A percentile compares a stretch with the other conserved stretches of the same genome.
Evolutionary conservation across 331 rosid genomes (phyloP).

Genomic region (Quercus tomentella): DNA sequence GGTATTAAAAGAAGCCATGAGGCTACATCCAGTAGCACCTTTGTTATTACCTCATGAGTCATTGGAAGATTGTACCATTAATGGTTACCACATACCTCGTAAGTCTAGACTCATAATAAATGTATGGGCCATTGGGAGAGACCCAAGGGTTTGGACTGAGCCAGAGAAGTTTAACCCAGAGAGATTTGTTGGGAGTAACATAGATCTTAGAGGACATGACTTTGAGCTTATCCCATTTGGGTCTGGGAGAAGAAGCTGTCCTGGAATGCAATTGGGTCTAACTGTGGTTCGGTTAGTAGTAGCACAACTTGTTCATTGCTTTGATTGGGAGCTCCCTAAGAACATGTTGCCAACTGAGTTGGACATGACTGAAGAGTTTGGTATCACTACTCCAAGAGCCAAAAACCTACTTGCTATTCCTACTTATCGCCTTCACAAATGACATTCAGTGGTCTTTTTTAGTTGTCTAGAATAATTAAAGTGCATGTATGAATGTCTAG

Average conservation of each 20-base stretch:
- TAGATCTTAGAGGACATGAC: slow-evolving; percentile 41
- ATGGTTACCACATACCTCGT: slow-evolving; percentile 40
- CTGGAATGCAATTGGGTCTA: slow-evolving; percentile 36
- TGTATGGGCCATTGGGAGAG: slow-evolving; percentile 54
- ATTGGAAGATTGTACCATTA: slow-evolving; percentile 36
- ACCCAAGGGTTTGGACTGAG: slow-evolving; percentile 35
- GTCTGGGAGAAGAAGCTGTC: slow-evolving; percentile 59
- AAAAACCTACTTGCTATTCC: slow-evolving; percentile 32
- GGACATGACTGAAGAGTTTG: slow-evolving; percentile 58
- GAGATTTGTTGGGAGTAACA: slow-evolving; percentile 35
- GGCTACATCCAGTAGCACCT: slow-evolving; percentile 58
- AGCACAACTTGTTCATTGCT: slow-evolving; percentile 61
- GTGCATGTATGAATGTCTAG: no score
- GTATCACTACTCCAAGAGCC: slow-evolving; percentile 45
- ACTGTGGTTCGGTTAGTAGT: slow-evolving; percentile 32
- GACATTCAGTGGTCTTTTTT: background rate
- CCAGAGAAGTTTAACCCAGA: slow-evolving; percentile 51
- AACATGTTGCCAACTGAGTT: slow-evolving; percentile 30
- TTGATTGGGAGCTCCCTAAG: slow-evolving; percentile 57
- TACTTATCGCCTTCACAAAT: slow-evolving; percentile 16
- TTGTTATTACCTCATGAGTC: slow-evolving; percentile 49
- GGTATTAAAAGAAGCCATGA: slow-evolving; percentile 47
- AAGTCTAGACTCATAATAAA: slow-evolving; percentile 42
- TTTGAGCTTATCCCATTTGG: slow-evolving; percentile 54
- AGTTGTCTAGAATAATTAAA: background rate